These are phyloP conservation scores for Myotisia sp. DNA, from an alignment of 2,329 filamentous ascomycete genomes.

Conservation along the genomic window DNA sequence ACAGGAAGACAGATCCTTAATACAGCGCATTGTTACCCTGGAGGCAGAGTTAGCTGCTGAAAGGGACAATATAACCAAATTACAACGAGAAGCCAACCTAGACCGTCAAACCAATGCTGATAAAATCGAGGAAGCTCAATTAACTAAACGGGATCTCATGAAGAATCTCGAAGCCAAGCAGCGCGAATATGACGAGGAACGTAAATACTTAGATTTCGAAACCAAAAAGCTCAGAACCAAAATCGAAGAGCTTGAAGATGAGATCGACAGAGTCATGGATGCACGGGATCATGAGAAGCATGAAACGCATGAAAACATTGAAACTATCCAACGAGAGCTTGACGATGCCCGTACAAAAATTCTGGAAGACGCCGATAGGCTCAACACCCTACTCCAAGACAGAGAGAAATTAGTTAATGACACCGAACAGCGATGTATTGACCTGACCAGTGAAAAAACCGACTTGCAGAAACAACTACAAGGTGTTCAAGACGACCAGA, in stretches of 20 bases:
- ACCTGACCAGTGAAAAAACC: conserved; percentile 28
- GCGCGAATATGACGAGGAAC: conserved; percentile 71
- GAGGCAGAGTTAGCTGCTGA: conserved; percentile 67
- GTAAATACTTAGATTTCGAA: conserved; percentile 68
- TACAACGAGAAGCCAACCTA: conserved; percentile 56
- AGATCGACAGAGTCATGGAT: conserved; percentile 70
- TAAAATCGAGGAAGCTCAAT: conserved; percentile 69
- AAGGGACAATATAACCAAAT: conserved; percentile 48
- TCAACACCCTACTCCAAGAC: conserved; percentile 44
- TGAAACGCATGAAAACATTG: conserved; percentile 53
- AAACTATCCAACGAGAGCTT: conserved; percentile 56
- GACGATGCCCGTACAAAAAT: conserved; percentile 42
- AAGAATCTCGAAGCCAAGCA: conserved; percentile 90
- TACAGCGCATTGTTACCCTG: conserved; percentile 49
- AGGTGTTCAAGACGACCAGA: conserved; percentile 38
- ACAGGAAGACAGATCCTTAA: conserved; percentile 45
- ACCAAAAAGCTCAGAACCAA: conserved; percentile 60
- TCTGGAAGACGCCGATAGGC: conserved; percentile 43
- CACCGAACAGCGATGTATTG: conserved; percentile 12
- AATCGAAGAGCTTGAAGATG: conserved; percentile 80
- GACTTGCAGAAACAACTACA: conserved; percentile 39
- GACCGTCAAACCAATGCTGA: conserved; percentile 47
- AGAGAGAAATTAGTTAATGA: conserved; percentile 43
- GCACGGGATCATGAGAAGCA: conserved; percentile 70
- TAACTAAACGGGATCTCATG: conserved; percentile 85